A percentile compares a stretch with the other conserved stretches of the same genome.
Evolutionary conservation across 352 stramenopile species (phyloP).

Genomic region (Globisporangium polare): DNA sequence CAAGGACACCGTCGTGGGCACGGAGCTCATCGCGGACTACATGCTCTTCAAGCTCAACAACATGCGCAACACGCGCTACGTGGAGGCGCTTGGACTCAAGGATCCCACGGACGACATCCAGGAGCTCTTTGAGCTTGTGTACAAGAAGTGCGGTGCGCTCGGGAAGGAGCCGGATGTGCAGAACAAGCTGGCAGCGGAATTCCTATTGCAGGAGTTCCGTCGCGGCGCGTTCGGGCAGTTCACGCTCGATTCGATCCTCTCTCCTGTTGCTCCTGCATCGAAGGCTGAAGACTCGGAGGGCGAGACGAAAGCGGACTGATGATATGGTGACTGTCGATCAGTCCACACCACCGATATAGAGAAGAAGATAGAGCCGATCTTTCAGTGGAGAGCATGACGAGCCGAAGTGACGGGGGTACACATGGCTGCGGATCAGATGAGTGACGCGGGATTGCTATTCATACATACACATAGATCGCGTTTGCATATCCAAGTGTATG

Average conservation of each 20-base stretch:
- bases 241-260: slow-evolving; percentile 61
- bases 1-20: slow-evolving; percentile 84
- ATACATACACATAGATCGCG: neutral
- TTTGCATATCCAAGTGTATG: neutral
- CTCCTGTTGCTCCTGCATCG: neutral
- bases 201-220: slow-evolving; percentile 72
- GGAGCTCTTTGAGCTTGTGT: slow-evolving; percentile 55
- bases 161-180: slow-evolving; percentile 78
- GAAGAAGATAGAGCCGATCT: neutral
- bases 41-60: slow-evolving; percentile 88
- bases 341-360: neutral
- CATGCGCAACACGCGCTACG: slow-evolving; percentile 72
- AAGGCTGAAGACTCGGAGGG: neutral
- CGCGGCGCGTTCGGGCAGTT: slow-evolving; percentile 77
- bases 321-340: neutral
- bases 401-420: neutral
- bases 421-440: neutral
- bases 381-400: neutral
- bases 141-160: slow-evolving; percentile 67
- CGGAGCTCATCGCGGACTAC: slow-evolving; percentile 86
- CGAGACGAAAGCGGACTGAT: neutral
- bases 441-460: neutral
- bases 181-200: slow-evolving; percentile 58
- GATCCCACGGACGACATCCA: slow-evolving; percentile 74
- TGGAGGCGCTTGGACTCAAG: slow-evolving; percentile 60